Percentiles rank a stretch among this genome's conserved stretches.
These are phyloP conservation scores for Urochloa ruziziensis DNA, from an alignment of 176 grass and related monocot genomes.

Conservation along the genomic window DNA sequence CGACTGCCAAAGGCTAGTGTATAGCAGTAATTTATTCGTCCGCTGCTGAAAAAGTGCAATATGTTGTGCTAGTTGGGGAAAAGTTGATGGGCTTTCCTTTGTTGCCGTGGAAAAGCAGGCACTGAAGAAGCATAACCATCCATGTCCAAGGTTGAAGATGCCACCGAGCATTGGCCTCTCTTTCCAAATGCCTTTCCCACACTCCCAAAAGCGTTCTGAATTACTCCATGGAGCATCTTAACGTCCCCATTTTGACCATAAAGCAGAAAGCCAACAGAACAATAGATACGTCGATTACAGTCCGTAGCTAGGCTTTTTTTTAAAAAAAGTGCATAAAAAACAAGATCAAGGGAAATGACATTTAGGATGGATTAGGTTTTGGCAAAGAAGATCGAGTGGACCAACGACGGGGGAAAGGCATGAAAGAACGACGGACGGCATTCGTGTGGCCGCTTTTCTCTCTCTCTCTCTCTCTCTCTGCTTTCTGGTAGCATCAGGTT, in stretches of 20 bases:
- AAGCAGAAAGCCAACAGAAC: background rate
- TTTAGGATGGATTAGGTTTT: background rate
- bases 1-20: background rate
- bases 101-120: background rate
- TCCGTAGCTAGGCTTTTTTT: background rate
- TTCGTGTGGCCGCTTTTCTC: background rate
- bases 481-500: background rate
- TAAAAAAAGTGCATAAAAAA: background rate
- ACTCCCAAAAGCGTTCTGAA: background rate
- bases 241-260: background rate
- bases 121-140: background rate
- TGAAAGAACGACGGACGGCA: background rate
- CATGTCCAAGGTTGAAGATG: conserved; percentile 30
- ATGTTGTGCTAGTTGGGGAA: background rate
- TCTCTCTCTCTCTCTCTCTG: background rate
- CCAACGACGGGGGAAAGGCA: background rate
- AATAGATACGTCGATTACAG: background rate
- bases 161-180: conserved; percentile 4
- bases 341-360: background rate
- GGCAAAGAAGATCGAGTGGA: background rate
- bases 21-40: background rate
- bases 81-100: background rate
- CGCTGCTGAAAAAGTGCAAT: background rate
- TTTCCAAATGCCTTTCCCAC: background rate
- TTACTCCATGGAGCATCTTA: background rate